Conservation (phyloP, 129 eudicot genomes). For the Heracleum sosnowskyi region DNA sequence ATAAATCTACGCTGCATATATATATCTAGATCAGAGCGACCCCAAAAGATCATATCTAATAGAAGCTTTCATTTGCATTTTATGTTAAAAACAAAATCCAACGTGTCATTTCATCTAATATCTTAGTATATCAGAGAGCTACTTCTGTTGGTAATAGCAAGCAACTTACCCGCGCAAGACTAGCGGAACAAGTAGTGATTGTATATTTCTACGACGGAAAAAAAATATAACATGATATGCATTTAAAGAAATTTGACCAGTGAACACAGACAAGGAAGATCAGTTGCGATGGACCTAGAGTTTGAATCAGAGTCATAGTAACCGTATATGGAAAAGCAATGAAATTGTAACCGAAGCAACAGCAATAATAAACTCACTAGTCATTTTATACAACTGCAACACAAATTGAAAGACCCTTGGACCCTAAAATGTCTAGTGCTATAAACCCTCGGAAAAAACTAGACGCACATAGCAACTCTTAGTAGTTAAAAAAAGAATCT, state of each 20-base stretch:
- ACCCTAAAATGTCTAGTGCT: neutral
- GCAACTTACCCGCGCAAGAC: neutral
- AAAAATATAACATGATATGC: neutral
- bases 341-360: neutral
- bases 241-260: neutral
- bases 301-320: neutral
- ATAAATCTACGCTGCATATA: neutral
- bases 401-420: neutral
- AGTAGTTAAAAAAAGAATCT: no score
- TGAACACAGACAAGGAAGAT: neutral
- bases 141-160: neutral
- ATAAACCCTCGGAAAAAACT: neutral
- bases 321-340: neutral
- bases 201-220: no score
- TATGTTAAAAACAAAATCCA: neutral
- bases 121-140: neutral
- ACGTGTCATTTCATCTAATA: neutral
- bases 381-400: neutral
- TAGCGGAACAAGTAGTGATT: neutral
- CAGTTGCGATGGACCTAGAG: neutral
- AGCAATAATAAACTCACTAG: neutral
- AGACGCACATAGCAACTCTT: neutral
- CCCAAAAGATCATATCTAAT: neutral
- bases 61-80: neutral
- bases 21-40: neutral